Evolutionary conservation across 2,329 filamentous ascomycete species (phyloP).

Genomic region (Trichophyton schoenleinii): DNA sequence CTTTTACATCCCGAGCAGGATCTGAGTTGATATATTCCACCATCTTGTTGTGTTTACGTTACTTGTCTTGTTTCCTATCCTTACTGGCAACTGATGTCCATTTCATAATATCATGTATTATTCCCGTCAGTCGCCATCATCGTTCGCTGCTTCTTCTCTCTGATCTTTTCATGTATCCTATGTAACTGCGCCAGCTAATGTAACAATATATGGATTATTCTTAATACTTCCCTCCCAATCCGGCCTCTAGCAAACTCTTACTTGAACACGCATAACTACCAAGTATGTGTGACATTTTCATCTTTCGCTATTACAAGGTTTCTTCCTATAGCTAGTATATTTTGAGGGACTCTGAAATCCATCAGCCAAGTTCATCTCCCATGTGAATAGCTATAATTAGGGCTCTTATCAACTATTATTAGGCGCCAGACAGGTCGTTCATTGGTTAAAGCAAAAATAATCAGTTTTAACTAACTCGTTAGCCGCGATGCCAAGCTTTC

Average conservation of each 20-base stretch:
- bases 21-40: neutral
- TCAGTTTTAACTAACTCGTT: too few relatives aligned
- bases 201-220: conserved; percentile 4
- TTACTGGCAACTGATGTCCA: neutral
- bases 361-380: too few relatives aligned
- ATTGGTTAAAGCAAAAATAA: too few relatives aligned
- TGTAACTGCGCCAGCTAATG: neutral
- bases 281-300: too few relatives aligned
- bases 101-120: conserved; percentile 2
- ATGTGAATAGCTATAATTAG: neutral
- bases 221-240: neutral
- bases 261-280: too few relatives aligned
- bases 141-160: conserved; percentile 8
- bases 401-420: too few relatives aligned
- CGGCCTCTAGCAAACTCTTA: too few relatives aligned
- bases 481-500: too few relatives aligned
- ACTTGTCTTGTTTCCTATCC: neutral
- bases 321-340: too few relatives aligned
- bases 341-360: too few relatives aligned
- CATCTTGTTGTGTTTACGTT: neutral
- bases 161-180: conserved; percentile 8
- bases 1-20: neutral
- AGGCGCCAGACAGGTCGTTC: too few relatives aligned
- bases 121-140: neutral
- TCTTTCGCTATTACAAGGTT: too few relatives aligned